Conservation (phyloP, 345 rosid genomes). For the Sapria himalayana region DNA sequence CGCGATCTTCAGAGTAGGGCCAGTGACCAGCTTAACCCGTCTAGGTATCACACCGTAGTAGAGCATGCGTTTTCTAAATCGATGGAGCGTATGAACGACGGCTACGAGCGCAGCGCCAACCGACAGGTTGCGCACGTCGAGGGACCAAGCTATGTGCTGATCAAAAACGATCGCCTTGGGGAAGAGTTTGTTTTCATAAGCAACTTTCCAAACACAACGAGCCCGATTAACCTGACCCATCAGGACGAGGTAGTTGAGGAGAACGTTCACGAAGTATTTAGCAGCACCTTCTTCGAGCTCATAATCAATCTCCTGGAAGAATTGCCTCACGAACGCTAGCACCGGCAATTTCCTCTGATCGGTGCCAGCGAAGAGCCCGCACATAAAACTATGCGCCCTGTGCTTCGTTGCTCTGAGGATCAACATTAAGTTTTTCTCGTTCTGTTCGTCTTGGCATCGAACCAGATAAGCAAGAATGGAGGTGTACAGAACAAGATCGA, state of each 20-base stretch:
- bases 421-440: conserved; percentile 75
- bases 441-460: conserved; percentile 70
- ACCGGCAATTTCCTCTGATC: conserved; percentile 89
- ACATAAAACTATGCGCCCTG: conserved; percentile 68
- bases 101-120: conserved; percentile 97
- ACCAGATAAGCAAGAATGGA: conserved; percentile 87
- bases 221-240: conserved; percentile 96
- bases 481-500: conserved; percentile 85
- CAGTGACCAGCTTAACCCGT: conserved; percentile 87
- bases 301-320: conserved; percentile 79
- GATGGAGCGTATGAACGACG: conserved; percentile 80
- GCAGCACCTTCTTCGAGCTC: conserved; percentile 94
- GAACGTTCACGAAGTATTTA: conserved; percentile 76
- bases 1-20: conserved; percentile 80
- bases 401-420: conserved; percentile 69
- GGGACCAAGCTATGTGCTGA: conserved; percentile 96
- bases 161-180: conserved; percentile 93
- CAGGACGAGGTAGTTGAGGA: conserved; percentile 82
- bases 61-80: conserved; percentile 88
- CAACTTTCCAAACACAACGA: conserved; percentile 93
- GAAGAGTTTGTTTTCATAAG: conserved; percentile 88
- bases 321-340: conserved; percentile 63
- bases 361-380: conserved; percentile 86
- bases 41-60: conserved; percentile 87
- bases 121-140: conserved; percentile 78